These are phyloP conservation scores for Zangia roseola DNA, from an alignment of 768 basidiomycete genomes.

Conservation along the genomic window DNA sequence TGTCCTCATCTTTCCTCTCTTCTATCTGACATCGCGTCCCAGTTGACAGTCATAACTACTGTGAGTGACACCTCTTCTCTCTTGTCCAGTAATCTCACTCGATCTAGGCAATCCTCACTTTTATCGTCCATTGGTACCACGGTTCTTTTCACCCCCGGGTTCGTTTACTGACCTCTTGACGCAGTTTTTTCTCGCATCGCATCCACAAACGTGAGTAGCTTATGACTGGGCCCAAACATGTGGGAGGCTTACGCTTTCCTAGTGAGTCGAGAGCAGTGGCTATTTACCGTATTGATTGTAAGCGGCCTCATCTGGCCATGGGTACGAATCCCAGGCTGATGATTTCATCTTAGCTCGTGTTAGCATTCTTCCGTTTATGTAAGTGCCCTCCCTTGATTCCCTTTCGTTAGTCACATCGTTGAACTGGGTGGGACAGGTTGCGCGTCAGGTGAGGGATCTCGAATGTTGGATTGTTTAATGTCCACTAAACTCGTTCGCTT, in stretches of 20 bases:
- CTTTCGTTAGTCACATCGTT: neutral
- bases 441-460: constrained; percentile 26
- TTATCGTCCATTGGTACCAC: constrained; percentile 50
- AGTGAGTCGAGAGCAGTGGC: constrained; percentile 31
- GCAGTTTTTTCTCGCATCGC: constrained; percentile 40
- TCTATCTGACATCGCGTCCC: neutral
- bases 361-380: constrained; percentile 34
- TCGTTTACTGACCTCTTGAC: neutral
- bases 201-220: constrained; percentile 39
- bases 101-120: constrained; percentile 45
- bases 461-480: neutral
- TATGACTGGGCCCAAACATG: neutral
- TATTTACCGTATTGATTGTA: constrained; percentile 35
- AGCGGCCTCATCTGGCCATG: constrained; percentile 15
- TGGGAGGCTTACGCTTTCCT: neutral
- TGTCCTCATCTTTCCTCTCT: neutral
- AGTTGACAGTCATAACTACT: constrained; percentile 35
- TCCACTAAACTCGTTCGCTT: constrained; percentile 18
- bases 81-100: neutral
- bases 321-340: neutral
- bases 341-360: constrained; percentile 18
- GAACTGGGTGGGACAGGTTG: constrained; percentile 31
- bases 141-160: neutral
- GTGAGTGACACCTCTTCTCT: constrained; percentile 7
- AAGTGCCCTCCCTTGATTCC: constrained; percentile 9